phyloP scores from a whole-genome alignment of 371 early-diverging fungal species.

The Batkoa obscura region DNA sequence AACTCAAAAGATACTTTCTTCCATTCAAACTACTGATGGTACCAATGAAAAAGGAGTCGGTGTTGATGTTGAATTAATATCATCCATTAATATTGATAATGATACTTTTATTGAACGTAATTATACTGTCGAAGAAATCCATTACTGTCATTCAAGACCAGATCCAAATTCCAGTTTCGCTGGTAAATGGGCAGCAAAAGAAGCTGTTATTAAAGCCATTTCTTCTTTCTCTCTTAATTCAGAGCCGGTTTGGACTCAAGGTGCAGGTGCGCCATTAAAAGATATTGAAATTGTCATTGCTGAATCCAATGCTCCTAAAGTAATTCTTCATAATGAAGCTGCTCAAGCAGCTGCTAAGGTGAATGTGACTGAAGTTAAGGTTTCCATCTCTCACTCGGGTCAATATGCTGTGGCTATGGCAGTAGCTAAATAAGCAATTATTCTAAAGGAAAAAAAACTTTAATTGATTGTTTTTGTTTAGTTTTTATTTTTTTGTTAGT shows the following conservation, averaged over 20 bases:
- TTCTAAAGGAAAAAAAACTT: no score
- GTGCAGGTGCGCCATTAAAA: slow-evolving; percentile 29
- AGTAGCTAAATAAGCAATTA: slow-evolving; percentile 18
- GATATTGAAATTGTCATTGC: slow-evolving; percentile 73
- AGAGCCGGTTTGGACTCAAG: slow-evolving; percentile 21
- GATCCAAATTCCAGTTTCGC: slow-evolving; percentile 75
- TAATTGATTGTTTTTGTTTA: no score
- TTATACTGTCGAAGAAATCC: slow-evolving; percentile 61
- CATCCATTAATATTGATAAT: slow-evolving; percentile 63
- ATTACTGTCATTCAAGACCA: slow-evolving; percentile 57
- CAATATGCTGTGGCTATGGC: slow-evolving; percentile 82
- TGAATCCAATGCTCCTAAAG: slow-evolving; percentile 69
- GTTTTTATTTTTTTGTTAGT: no score
- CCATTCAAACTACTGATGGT: slow-evolving; percentile 13
- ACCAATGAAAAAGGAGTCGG: slow-evolving; percentile 53
- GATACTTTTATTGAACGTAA: slow-evolving; percentile 77
- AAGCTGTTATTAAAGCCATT: slow-evolving; percentile 89
- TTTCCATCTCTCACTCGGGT: slow-evolving; percentile 86
- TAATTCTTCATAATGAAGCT: slow-evolving; percentile 72
- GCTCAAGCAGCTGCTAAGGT: slow-evolving; percentile 42
- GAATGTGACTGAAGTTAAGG: slow-evolving; percentile 57
- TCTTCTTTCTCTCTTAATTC: slow-evolving; percentile 30
- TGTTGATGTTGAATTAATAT: slow-evolving; percentile 79
- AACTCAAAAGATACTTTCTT: slow-evolving; percentile 37
- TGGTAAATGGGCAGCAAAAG: slow-evolving; percentile 93